phyloP scores from a whole-genome alignment of 768 basidiomycete species.

The Boletus pseudo-olivaceus region DNA sequence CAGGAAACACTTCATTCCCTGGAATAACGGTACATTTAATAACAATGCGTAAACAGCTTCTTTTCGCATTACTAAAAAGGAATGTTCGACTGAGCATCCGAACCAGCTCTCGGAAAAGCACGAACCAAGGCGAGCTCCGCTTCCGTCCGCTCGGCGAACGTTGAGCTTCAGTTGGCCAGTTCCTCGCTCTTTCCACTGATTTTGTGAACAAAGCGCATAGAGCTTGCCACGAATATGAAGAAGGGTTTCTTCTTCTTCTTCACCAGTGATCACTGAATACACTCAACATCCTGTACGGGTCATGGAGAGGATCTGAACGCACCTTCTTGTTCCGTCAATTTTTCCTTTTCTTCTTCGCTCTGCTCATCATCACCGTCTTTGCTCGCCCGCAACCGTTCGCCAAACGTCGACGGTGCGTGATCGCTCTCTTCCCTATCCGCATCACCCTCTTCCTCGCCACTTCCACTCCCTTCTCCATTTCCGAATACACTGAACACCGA shows the following conservation, averaged over 20 bases:
- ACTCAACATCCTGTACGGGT: not conserved
- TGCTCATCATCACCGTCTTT: slow-evolving; percentile 56
- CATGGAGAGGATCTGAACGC: slow-evolving; percentile 17
- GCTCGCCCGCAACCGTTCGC: slow-evolving; percentile 62
- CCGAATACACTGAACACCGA: slow-evolving; percentile 29
- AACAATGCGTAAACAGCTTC: slow-evolving; percentile 76
- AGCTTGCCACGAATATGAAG: slow-evolving; percentile 77
- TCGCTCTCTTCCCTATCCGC: slow-evolving; percentile 30
- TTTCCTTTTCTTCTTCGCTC: slow-evolving; percentile 39
- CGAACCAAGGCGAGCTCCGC: slow-evolving; percentile 64
- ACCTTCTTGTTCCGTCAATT: slow-evolving; percentile 69
- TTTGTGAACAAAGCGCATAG: slow-evolving; percentile 52
- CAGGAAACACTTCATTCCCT: slow-evolving; percentile 68
- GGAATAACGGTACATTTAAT: slow-evolving; percentile 72
- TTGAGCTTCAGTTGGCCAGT: slow-evolving; percentile 70
- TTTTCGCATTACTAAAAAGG: slow-evolving; percentile 71
- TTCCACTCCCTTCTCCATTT: slow-evolving; percentile 36
- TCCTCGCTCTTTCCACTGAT: slow-evolving; percentile 77
- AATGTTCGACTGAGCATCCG: slow-evolving; percentile 7
- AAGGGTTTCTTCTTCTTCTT: slow-evolving; percentile 77
- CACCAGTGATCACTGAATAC: slow-evolving; percentile 63
- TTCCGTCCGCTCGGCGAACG: slow-evolving; percentile 58
- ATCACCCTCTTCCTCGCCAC: slow-evolving; percentile 45
- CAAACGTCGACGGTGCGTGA: slow-evolving; percentile 45
- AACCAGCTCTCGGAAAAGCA: not conserved